Evolutionary conservation across 805 yeast species (phyloP).

Genomic region (Saturnispora kantuleensis): DNA sequence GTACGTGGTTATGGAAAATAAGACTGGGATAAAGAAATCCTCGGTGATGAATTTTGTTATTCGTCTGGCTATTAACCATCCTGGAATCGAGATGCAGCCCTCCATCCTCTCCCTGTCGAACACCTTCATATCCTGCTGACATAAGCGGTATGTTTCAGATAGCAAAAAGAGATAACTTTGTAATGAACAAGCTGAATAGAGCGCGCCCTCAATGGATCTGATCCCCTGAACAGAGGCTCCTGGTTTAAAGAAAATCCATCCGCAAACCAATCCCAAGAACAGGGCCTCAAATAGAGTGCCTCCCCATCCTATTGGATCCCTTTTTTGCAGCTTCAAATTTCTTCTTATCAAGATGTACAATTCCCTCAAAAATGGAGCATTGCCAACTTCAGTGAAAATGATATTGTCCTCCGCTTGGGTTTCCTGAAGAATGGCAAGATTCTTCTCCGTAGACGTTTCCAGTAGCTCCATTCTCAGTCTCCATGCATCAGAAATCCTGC

Average conservation of each 20-base stretch:
- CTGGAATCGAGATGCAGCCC: constrained; percentile 52
- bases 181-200: constrained; percentile 43
- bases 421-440: not conserved
- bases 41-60: constrained; percentile 57
- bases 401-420: constrained; percentile 1
- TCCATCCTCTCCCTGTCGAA: constrained; percentile 65
- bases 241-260: constrained; percentile 71
- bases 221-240: constrained; percentile 52
- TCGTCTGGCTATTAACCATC: constrained; percentile 58
- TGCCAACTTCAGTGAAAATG: constrained; percentile 20
- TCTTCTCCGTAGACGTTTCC: not conserved
- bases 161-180: constrained; percentile 47
- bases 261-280: constrained; percentile 50
- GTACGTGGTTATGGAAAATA: constrained; percentile 53
- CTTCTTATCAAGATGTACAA: constrained; percentile 35
- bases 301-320: constrained; percentile 44
- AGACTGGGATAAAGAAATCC: constrained; percentile 52
- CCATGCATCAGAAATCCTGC: constrained; percentile 32
- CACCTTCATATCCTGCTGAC: constrained; percentile 42
- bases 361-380: constrained; percentile 36
- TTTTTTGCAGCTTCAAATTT: constrained; percentile 33
- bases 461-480: constrained; percentile 16
- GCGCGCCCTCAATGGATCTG: constrained; percentile 43
- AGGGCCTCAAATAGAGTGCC: constrained; percentile 33
- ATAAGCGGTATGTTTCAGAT: constrained; percentile 50